Conservation (phyloP, 306 rosid species). For the Glycyrrhiza uralensis region DNA sequence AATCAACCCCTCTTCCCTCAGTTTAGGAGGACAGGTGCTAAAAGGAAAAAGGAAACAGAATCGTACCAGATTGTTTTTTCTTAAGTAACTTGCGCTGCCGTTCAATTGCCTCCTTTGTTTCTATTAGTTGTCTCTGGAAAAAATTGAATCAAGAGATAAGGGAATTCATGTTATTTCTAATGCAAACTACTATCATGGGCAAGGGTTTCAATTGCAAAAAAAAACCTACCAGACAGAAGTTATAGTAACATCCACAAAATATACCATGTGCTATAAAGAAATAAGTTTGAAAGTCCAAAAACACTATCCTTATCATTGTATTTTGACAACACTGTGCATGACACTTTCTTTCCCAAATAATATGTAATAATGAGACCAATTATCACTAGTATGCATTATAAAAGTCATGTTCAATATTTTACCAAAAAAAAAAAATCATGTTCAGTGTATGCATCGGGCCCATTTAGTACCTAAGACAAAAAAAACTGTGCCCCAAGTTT, state of each 20-base stretch:
- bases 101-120: slow-evolving; percentile 87
- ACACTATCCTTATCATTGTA: background rate
- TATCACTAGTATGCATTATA: too few species aligned
- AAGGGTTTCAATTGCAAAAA: slow-evolving; percentile 12
- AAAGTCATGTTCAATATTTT: too few species aligned
- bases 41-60: slow-evolving; percentile 11
- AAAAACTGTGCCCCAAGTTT: background rate
- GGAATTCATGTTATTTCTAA: background rate
- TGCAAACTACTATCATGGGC: background rate
- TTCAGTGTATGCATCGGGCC: background rate
- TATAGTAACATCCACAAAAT: background rate
- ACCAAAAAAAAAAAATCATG: too few species aligned
- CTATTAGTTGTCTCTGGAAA: slow-evolving; percentile 72
- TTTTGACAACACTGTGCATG: too few species aligned
- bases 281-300: background rate
- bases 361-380: too few species aligned
- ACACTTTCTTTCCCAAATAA: too few species aligned
- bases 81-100: slow-evolving; percentile 90
- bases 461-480: background rate
- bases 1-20: background rate
- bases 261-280: background rate
- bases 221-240: slow-evolving; percentile 2
- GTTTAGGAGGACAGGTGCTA: slow-evolving; percentile 14
- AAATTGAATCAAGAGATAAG: slow-evolving; percentile 7
- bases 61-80: slow-evolving; percentile 78